A percentile compares a stretch with the other conserved stretches of the same genome.
These are phyloP conservation scores for Gyrodon lividus DNA, from an alignment of 768 basidiomycete genomes.

Conservation along the genomic window DNA sequence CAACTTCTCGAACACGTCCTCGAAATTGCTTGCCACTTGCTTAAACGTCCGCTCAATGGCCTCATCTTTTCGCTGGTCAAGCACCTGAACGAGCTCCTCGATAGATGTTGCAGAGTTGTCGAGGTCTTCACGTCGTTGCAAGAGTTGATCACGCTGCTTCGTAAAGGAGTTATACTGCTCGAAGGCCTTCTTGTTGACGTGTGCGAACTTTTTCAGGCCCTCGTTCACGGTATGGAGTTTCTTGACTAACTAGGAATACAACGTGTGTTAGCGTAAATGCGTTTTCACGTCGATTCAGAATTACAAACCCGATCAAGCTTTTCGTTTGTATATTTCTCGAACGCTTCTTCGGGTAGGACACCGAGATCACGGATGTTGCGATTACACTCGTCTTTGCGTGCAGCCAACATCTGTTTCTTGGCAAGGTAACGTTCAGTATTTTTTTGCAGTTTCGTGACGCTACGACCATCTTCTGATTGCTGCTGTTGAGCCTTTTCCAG, in stretches of 20 bases:
- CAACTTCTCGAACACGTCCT: conserved; percentile 93
- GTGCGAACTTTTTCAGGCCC: conserved; percentile 91
- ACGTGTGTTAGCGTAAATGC: conserved; percentile 2
- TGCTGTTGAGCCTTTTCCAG: conserved; percentile 78
- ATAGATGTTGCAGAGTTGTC: conserved; percentile 89
- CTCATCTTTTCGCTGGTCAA: conserved; percentile 97
- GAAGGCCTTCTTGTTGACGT: conserved; percentile 99
- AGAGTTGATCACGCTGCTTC: conserved; percentile 91
- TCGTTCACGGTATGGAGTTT: conserved; percentile 93
- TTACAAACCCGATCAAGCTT: conserved; percentile 79
- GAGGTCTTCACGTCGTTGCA: conserved; percentile 84
- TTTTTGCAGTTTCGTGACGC: conserved; percentile 90
- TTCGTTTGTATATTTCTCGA: conserved; percentile 88
- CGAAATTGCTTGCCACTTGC: conserved; percentile 95
- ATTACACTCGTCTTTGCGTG: conserved; percentile 91
- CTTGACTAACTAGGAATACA: conserved; percentile 71
- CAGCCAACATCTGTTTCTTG: conserved; percentile 82
- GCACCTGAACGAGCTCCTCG: conserved; percentile 86
- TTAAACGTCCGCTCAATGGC: conserved; percentile 98
- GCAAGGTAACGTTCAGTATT: conserved; percentile 92
- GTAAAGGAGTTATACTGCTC: conserved; percentile 99
- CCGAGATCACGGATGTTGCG: conserved; percentile 95
- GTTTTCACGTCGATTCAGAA: background rate
- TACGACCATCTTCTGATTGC: conserved; percentile 83
- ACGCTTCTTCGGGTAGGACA: conserved; percentile 95